Base-by-base conservation (phyloP, 192 early-diverging fungal species). In the Fimicolochytrium jonesii region DNA sequence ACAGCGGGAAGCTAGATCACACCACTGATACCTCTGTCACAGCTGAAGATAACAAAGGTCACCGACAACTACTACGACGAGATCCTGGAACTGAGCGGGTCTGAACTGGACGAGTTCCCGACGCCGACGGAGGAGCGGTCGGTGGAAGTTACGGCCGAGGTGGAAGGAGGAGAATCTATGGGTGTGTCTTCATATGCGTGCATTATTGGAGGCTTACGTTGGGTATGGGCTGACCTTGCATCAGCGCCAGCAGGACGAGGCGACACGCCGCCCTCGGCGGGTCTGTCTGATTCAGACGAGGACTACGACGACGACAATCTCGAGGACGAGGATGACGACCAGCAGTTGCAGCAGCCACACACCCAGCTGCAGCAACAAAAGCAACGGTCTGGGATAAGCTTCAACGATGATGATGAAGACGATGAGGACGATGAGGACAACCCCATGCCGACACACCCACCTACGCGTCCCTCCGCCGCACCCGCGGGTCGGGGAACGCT, bases 61-160 rank as follows among this genome's bases (percentile, higher is more conserved):
- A 23, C 67, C 35, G 74, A 74, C 63, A 71, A 64, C 46, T 78
- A 68, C 66, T 79, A 65, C 52, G 77, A 79, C 52, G 77, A 79
- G 47, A 54, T 65, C 13, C 23, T 73, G 22, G 77, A 69, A 35
- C 54, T 79, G 43, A 72, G 59, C 17, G 72, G 60, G 1, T 48
- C 59, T 9, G 72, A 75, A 4, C 61, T 67, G n/a, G 60, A 69
- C 2, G 72, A 75, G 11, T 61, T 33, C 33, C 46, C 59, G 5
- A 61, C 59, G 6, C 59, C 59, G 3, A 61, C 48, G 2, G 59
- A 59, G 2, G 33, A 29, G 4, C 18, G 57, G 1, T 45, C 43
- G 25, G 69, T 60, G 0, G 66, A 70, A 3, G 67, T 54, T 5
- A 61, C 6, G 37, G 53, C 6, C 20, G 20, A 20, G 46, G 20